Conservation (phyloP, 139 green algal species). For the Zygnema circumcarinatum region DNA sequence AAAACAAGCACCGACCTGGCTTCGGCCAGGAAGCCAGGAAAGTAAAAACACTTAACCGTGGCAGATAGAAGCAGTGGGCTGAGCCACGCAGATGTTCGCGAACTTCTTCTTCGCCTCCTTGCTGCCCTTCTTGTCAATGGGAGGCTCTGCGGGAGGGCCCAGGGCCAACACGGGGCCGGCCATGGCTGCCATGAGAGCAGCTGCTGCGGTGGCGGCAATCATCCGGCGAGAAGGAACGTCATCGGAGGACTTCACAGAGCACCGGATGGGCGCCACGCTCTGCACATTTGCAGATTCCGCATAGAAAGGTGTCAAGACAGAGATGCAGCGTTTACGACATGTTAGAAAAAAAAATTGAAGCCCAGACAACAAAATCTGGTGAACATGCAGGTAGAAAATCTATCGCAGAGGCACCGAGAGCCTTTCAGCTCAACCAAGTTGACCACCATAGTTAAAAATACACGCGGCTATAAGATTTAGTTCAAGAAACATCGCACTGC, state of each 20-base stretch:
- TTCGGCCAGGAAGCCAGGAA: not conserved
- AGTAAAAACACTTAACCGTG: conserved; percentile 23
- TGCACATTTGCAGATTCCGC: not conserved
- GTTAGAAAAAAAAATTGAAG: not conserved
- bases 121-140: conserved; percentile 35
- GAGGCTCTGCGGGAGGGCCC: not conserved
- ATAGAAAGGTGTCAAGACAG: not conserved
- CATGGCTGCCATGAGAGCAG: not conserved
- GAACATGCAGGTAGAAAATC: not conserved
- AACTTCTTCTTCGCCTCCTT: conserved; percentile 44
- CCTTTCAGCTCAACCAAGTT: not conserved
- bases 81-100: conserved; percentile 24
- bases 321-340: not conserved
- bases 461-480: not conserved
- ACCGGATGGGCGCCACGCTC: not conserved
- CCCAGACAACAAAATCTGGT: not conserved
- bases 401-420: not conserved
- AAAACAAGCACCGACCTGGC: no score
- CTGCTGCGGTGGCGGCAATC: conserved; percentile 4
- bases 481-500: no score
- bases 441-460: not conserved
- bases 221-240: not conserved
- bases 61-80: conserved; percentile 22
- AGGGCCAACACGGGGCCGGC: conserved; percentile 7
- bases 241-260: not conserved